These are phyloP conservation scores for Naematelia aurantialba DNA, from an alignment of 768 basidiomycete species.

Conservation along the genomic window DNA sequence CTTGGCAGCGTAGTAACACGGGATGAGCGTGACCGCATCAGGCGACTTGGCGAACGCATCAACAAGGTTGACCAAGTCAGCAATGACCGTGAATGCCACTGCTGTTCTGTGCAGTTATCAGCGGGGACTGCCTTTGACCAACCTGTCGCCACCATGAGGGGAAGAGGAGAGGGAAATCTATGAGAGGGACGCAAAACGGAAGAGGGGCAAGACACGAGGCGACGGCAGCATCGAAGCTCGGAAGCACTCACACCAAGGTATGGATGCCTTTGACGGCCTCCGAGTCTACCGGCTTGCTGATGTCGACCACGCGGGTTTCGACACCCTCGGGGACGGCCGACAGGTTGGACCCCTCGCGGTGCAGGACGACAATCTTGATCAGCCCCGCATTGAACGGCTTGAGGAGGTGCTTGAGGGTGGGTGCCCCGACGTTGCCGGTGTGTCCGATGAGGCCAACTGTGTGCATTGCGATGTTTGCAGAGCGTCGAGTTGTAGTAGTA, in stretches of 20 bases:
- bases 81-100: not conserved
- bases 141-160: no score
- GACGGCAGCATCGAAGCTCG: no score
- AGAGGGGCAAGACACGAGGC: not conserved
- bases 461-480: not conserved
- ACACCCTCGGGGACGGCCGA: slow-evolving; percentile 8
- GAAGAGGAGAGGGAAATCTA: no score
- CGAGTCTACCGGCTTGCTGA: not conserved
- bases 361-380: slow-evolving; percentile 5
- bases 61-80: not conserved
- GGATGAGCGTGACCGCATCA: not conserved
- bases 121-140: no score
- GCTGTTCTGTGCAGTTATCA: no score
- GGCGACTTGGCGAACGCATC: not conserved
- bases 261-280: not conserved
- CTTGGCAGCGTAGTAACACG: not conserved
- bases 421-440: slow-evolving; percentile 2
- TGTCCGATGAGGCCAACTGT: slow-evolving; percentile 7
- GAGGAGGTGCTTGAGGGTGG: not conserved
- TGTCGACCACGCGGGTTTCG: not conserved
- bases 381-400: not conserved
- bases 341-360: slow-evolving; percentile 5
- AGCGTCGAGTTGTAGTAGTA: no score
- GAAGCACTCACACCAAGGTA: not conserved
- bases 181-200: no score